phyloP scores from a whole-genome alignment of 805 yeast genomes.

The Starmerella kuoi region DNA sequence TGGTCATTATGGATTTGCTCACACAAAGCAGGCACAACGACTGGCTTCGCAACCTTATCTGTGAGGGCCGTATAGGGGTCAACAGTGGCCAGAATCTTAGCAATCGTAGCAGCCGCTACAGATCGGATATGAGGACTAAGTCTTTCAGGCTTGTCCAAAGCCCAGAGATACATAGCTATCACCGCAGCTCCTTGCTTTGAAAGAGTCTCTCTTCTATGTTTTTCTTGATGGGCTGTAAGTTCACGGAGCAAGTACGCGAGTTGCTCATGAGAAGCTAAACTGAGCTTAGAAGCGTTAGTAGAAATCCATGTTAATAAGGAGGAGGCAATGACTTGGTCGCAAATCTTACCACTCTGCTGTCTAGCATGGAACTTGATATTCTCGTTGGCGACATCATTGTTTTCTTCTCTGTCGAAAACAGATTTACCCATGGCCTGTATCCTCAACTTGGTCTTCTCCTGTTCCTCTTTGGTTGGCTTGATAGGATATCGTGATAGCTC shows the following conservation, averaged over 20 bases:
- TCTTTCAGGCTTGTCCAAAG: conserved; percentile 16
- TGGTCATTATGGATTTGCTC: conserved; percentile 22
- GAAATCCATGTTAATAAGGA: conserved; percentile 23
- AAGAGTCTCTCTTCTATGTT: conserved; percentile 22
- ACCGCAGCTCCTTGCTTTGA: conserved; percentile 31
- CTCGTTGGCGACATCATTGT: conserved; percentile 5
- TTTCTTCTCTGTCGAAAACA: conserved; percentile 5
- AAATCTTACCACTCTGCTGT: conserved; percentile 7
- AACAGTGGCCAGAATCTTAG: conserved; percentile 29
- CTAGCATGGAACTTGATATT: conserved; percentile 3
- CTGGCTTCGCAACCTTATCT: conserved; percentile 25
- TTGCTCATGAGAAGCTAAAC: conserved; percentile 21
- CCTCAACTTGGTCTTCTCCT: conserved; percentile 7
- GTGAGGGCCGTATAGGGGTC: conserved; percentile 30
- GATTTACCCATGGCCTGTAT: conserved; percentile 13
- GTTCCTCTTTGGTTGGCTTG: conserved; percentile 24
- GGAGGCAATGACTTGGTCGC: conserved; percentile 12
- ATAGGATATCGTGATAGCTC: conserved; percentile 29
- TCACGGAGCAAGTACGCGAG: conserved; percentile 25
- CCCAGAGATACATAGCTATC: conserved; percentile 25
- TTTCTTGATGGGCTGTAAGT: conserved; percentile 25
- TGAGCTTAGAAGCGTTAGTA: conserved; percentile 19
- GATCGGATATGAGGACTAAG: conserved; percentile 19
- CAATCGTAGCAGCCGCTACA: conserved; percentile 23
- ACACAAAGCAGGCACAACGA: conserved; percentile 27